A percentile compares a stretch with the other conserved stretches of the same genome.
Conservation (phyloP, 2,329 filamentous ascomycete genomes). For the Pseudocercospora macadamiae region DNA sequence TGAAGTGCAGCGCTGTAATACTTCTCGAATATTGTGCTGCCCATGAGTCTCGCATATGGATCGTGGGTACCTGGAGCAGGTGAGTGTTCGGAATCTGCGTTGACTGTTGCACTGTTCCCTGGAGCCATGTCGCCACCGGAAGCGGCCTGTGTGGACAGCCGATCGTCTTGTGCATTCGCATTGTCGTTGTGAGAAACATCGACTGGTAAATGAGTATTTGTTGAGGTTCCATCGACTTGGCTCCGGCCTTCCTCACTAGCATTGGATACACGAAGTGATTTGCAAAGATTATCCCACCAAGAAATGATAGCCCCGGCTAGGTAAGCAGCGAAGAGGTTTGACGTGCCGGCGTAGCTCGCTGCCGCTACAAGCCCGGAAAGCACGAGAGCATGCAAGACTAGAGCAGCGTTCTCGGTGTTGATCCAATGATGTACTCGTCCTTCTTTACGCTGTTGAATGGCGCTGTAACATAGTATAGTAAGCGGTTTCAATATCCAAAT, state of each 20-base stretch:
- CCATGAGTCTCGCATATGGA: constrained; percentile 17
- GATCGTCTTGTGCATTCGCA: not conserved
- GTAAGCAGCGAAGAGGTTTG: constrained; percentile 65
- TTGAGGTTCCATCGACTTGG: too few species aligned
- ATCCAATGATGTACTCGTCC: not conserved
- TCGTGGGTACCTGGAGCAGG: not conserved
- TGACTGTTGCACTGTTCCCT: not conserved
- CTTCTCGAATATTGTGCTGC: constrained; percentile 46
- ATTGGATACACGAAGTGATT: not conserved
- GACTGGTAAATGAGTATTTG: not conserved
- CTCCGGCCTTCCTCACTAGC: not conserved
- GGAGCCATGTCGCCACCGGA: not conserved
- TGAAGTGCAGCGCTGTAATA: constrained; percentile 52
- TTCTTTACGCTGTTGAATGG: not conserved
- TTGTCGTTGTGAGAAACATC: not conserved
- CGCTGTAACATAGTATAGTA: constrained; percentile 30
- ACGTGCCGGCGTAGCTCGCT: constrained; percentile 64
- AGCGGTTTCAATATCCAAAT: constrained; percentile 49
- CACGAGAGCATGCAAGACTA: constrained; percentile 53
- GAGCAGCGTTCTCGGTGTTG: constrained; percentile 39
- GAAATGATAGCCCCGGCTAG: constrained; percentile 59
- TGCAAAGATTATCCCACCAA: constrained; percentile 57
- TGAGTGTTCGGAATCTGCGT: too few species aligned
- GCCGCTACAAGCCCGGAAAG: constrained; percentile 55
- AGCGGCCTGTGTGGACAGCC: not conserved